Evolutionary conservation across 345 rosid species (phyloP), one percentile per base, ranked within the genome.

Genomic region (Acer yangbiense): DNA sequence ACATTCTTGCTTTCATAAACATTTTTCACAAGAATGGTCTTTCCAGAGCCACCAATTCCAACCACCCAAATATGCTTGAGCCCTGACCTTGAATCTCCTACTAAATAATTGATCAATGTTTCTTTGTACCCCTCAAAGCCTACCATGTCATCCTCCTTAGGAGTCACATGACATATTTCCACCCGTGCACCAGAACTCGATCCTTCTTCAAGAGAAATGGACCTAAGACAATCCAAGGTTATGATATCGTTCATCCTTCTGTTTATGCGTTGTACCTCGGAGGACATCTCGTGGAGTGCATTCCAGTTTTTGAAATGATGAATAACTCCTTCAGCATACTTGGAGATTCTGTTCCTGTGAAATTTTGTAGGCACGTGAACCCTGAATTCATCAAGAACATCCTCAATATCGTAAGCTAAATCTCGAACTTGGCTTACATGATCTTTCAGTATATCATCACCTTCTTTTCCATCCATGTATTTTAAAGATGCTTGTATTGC

Each of bases 351-450:
- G 43, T 29, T 18, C 41, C n/a, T 65, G n/a, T 14, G 41, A 65
- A 43, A 43, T 43, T 4, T 12, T 3, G 1, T 2, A 1, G 68
- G 18, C 68, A 27, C 9, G 16, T 16, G 44, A 65, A 27, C 7
- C 68, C 13, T 65, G 68, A 65, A 65, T 17, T 65, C 68, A 65
- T 65, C 68, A 46, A 46, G 50, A 46, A 46, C 50, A 46, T 46
- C 50, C 68, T 65, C 68, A 13, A 65, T 65, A 13, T 65, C 68
- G 13, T 65, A 65, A 29, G 68, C 68, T 32, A 29, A 65, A 11
- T 65, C 44, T 12, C 68, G 68, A 65, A 65, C 8, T 14, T 65
- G 3, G 7, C 43, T 14, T 27, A 27, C 27, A 11, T 3, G 68
- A 27, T 12, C 41, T 27, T 29, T 65, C 4, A 29, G n/a, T 9